phyloP scores from a whole-genome alignment of 2,329 filamentous ascomycete species.

The Aspergillus amoenus region DNA sequence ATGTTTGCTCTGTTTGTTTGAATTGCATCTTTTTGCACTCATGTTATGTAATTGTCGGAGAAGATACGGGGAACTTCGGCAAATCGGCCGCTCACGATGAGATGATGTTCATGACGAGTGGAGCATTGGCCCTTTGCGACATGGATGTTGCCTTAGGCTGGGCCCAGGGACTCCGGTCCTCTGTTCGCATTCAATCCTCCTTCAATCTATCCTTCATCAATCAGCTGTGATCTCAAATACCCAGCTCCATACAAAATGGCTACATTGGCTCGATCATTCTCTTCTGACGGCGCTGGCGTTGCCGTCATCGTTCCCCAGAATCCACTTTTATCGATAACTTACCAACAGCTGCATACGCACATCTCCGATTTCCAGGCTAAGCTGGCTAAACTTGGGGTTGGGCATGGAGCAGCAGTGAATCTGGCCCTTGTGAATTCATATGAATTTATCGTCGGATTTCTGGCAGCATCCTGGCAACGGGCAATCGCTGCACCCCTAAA shows the following conservation, averaged over 20 bases:
- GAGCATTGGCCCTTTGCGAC: neutral
- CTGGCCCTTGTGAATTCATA: constrained; percentile 83
- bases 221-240: neutral
- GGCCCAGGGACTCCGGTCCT: neutral
- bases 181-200: neutral
- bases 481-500: constrained; percentile 84
- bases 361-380: constrained; percentile 72
- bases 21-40: constrained; percentile 15
- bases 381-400: constrained; percentile 72
- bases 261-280: constrained; percentile 60
- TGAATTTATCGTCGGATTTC: constrained; percentile 83
- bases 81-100: constrained; percentile 5
- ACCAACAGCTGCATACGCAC: constrained; percentile 65
- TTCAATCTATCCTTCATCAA: neutral
- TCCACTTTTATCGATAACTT: constrained; percentile 65
- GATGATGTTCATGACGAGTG: neutral
- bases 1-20: constrained; percentile 19
- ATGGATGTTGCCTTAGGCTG: too few species aligned
- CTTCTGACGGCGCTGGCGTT: constrained; percentile 49
- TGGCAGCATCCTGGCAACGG: constrained; percentile 82
- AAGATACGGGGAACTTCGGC: neutral
- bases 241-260: constrained; percentile 40
- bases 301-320: constrained; percentile 74
- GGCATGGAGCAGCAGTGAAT: constrained; percentile 69
- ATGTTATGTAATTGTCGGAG: neutral